Base-by-base conservation (phyloP, 371 early-diverging fungal genomes). In the Capillidium heterosporum region DNA sequence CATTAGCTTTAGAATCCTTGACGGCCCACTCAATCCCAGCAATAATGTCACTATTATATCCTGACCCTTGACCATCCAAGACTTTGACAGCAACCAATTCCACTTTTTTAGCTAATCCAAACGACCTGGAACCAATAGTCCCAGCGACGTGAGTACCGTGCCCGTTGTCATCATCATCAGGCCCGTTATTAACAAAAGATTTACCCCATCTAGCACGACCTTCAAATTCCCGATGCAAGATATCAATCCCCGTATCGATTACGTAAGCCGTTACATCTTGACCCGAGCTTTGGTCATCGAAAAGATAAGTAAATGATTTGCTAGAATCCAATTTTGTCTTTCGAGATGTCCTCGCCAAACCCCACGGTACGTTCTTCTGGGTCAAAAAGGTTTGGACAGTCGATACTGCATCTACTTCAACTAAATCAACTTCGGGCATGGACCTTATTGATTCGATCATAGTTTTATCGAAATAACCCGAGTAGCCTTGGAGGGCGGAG, bases 11-110 rank as follows among this genome's bases (percentile, higher is more conserved):
- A 53, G 69, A 70, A 31, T 74, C 47, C 7, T 23, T 19, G 44
- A 7, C 19, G 5, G 50, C 56, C 59, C 61, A 63, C 24, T 63
- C 59, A 24, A 67, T 40, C 8, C 65, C 68, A 1, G 41, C 29
- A 15, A 68, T 32, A 1, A 68, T 48, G 21, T 47, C 59, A 35
- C n/a, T 32, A 21, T 49, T 60, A 32, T 60, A 47, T 11, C 67
- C 71, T 31, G 51, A 46, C 31, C 68, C 65, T 13, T 60, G 40
- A 46, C 57, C 47, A 31, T 61, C 52, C 13, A 80, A 57, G 31
- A 60, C 70, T 73, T 94, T 94, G 65, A 96, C 88, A 11, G 92
- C 92, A 21, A 92, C 81, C 24, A 94, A 71, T n/a, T 74, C 71
- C 17, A 87, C 88, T 58, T 44, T 57, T 19, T 52, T 52, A 11